Percentiles rank a stretch among this genome's conserved stretches.
These are phyloP conservation scores for Candida hungchunana DNA, from an alignment of 805 yeast species.

Conservation along the genomic window DNA sequence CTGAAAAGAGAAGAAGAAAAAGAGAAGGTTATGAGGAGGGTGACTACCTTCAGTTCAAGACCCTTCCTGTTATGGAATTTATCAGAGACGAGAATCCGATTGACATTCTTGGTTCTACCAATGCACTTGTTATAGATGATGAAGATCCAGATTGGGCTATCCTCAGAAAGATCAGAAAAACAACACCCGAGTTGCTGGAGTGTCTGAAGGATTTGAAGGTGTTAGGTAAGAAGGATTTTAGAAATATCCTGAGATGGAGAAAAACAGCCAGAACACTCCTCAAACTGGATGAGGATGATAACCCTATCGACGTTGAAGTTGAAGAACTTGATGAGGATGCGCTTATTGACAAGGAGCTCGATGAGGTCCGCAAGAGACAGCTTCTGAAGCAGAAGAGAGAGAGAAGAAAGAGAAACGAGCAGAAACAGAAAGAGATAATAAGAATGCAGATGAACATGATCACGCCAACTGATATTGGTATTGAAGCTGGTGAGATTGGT, in stretches of 20 bases:
- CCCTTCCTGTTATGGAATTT: constrained; percentile 74
- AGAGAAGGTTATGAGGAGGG: constrained; percentile 98
- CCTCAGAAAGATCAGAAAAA: constrained; percentile 66
- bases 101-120: constrained; percentile 69
- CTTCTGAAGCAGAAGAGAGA: constrained; percentile 70
- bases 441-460: constrained; percentile 96
- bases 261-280: constrained; percentile 74
- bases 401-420: constrained; percentile 75
- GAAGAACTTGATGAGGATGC: constrained; percentile 83
- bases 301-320: constrained; percentile 44
- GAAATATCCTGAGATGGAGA: constrained; percentile 82
- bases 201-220: constrained; percentile 91
- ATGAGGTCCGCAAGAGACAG: constrained; percentile 66
- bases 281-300: constrained; percentile 57
- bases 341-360: constrained; percentile 80
- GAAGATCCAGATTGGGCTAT: constrained; percentile 69
- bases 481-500: constrained; percentile 83
- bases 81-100: constrained; percentile 81
- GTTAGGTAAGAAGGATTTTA: constrained; percentile 90
- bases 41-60: constrained; percentile 68
- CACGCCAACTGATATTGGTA: constrained; percentile 88
- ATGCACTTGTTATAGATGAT: constrained; percentile 54
- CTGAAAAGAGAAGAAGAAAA: constrained; percentile 83
- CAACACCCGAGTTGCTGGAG: constrained; percentile 73
- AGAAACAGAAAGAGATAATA: constrained; percentile 78